A percentile compares a stretch with the other conserved stretches of the same genome.
These are phyloP conservation scores for Lichtheimia ornata DNA, from an alignment of 371 early-diverging fungal genomes.

Conservation along the genomic window DNA sequence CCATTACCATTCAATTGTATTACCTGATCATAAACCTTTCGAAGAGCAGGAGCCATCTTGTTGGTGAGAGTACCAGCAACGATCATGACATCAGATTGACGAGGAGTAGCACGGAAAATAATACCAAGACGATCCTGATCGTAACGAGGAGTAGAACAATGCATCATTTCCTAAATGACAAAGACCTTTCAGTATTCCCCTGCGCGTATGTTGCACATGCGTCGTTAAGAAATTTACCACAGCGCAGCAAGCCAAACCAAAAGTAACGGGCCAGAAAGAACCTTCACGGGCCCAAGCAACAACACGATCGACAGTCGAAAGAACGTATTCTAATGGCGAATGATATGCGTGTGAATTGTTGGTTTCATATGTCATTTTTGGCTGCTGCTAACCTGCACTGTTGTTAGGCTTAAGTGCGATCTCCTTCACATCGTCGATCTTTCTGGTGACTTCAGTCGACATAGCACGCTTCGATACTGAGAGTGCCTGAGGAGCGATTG, in stretches of 20 bases:
- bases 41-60: conserved; percentile 98
- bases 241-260: conserved; percentile 98
- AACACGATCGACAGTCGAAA: conserved; percentile 89
- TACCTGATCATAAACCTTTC: conserved; percentile 94
- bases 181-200: background rate
- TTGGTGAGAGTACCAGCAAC: conserved; percentile 97
- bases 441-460: conserved; percentile 48
- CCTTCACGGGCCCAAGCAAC: conserved; percentile 94
- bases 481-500: conserved; percentile 29
- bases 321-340: conserved; percentile 61
- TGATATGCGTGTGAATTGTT: background rate
- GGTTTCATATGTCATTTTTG: too few relatives aligned
- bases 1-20: background rate
- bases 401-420: conserved; percentile 50
- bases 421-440: conserved; percentile 54
- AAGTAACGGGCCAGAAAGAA: conserved; percentile 97
- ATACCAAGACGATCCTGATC: conserved; percentile 98
- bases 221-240: conserved; percentile 50
- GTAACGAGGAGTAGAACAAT: conserved; percentile 96
- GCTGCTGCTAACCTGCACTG: conserved; percentile 34
- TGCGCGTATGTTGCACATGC: conserved; percentile 16
- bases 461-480: conserved; percentile 36
- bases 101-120: conserved; percentile 96
- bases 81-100: conserved; percentile 99
- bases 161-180: conserved; percentile 88